These are phyloP conservation scores for Leavenworthia alabamica DNA, from an alignment of 345 rosid species.

Conservation along the genomic window DNA sequence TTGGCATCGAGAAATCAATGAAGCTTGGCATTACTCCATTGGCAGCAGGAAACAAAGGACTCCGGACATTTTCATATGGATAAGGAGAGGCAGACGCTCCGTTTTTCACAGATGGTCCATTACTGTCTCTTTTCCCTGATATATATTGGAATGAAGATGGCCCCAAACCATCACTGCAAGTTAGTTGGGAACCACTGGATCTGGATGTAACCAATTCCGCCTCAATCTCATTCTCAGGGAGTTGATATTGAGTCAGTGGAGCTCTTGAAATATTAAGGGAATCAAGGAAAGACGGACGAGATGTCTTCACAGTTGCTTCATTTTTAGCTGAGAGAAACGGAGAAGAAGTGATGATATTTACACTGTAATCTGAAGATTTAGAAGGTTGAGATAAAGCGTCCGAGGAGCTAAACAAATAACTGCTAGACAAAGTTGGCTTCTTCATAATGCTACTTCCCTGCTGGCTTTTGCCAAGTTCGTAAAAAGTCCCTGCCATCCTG, in stretches of 20 bases:
- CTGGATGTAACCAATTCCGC: slow-evolving; percentile 29
- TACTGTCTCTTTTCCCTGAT: slow-evolving; percentile 30
- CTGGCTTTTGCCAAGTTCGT: slow-evolving; percentile 34
- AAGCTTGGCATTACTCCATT: slow-evolving; percentile 36
- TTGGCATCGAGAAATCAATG: slow-evolving; percentile 45
- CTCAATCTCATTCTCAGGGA: slow-evolving; percentile 29
- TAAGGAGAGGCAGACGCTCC: slow-evolving; percentile 28
- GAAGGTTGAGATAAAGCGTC: slow-evolving; percentile 31
- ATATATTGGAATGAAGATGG: slow-evolving; percentile 35
- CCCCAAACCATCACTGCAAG: slow-evolving; percentile 32
- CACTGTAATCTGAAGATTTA: slow-evolving; percentile 41
- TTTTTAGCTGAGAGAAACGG: slow-evolving; percentile 33
- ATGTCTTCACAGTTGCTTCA: slow-evolving; percentile 54
- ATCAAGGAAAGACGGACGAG: slow-evolving; percentile 89
- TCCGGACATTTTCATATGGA: slow-evolving; percentile 29
- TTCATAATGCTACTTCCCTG: slow-evolving; percentile 33
- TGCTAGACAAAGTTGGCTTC: slow-evolving; percentile 39
- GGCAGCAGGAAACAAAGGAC: slow-evolving; percentile 30
- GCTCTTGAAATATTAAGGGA: slow-evolving; percentile 61
- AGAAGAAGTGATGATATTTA: slow-evolving; percentile 40
- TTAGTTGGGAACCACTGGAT: slow-evolving; percentile 34
- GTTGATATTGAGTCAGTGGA: slow-evolving; percentile 40
- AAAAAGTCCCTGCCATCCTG: slow-evolving; percentile 31
- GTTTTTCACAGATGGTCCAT: slow-evolving; percentile 32
- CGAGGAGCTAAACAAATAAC: slow-evolving; percentile 35